Percentiles rank a stretch among this genome's conserved stretches.
These are phyloP conservation scores for Isoetes engelmannii DNA, from an alignment of 83 land plant species.

Conservation along the genomic window DNA sequence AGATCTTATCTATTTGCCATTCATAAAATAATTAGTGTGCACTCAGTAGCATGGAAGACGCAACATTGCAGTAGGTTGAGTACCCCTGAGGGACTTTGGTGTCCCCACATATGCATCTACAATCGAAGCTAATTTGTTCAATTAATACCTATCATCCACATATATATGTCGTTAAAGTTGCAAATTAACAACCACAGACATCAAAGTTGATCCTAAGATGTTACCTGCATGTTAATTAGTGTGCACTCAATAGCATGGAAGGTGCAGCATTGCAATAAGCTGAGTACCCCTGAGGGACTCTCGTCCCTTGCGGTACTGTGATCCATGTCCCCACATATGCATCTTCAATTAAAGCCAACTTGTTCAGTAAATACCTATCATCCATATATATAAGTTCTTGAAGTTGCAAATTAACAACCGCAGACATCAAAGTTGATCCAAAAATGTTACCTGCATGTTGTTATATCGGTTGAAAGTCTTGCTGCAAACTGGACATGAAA, in stretches of 20 bases:
- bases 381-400: slow-evolving; percentile 17
- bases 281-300: slow-evolving; percentile 77
- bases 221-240: slow-evolving; percentile 88
- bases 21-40: no score
- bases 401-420: no score
- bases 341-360: slow-evolving; percentile 33
- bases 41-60: slow-evolving; percentile 80
- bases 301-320: slow-evolving; percentile 75
- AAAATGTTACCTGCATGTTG: slow-evolving; percentile 61
- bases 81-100: slow-evolving; percentile 73
- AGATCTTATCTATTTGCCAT: no score
- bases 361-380: slow-evolving; percentile 19
- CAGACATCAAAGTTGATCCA: no score
- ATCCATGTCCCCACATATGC: slow-evolving; percentile 98
- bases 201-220: no score
- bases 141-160: slow-evolving; percentile 20
- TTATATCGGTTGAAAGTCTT: slow-evolving; percentile 77
- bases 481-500: slow-evolving; percentile 63
- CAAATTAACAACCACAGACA: no score
- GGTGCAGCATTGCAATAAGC: slow-evolving; percentile 74
- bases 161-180: no score
- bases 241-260: slow-evolving; percentile 84
- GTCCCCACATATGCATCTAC: slow-evolving; percentile 96
- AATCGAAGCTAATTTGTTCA: slow-evolving; percentile 4
- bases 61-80: slow-evolving; percentile 78